phyloP scores from a whole-genome alignment of 208 protist species.

The Borovskyia barvae region DNA sequence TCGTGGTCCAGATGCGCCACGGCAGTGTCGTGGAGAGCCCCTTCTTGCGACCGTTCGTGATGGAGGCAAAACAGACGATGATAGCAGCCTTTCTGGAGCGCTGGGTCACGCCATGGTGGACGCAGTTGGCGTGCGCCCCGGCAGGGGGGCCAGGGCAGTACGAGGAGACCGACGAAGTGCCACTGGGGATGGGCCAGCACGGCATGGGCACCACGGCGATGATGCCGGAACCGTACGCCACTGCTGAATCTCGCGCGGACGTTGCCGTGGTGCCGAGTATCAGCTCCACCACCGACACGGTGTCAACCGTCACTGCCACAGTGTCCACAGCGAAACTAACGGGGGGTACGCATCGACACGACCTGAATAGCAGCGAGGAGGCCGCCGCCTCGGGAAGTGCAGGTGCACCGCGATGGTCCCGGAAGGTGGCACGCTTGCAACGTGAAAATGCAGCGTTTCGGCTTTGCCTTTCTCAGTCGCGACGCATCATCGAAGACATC shows the following conservation, averaged over 20 bases:
- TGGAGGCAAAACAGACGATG: constrained; percentile 25
- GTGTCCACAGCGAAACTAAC: too few species aligned
- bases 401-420: too few species aligned
- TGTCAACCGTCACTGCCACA: too few species aligned
- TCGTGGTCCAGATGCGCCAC: constrained; percentile 2
- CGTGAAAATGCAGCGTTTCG: not conserved
- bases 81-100: constrained; percentile 11
- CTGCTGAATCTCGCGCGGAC: not conserved
- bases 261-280: too few species aligned
- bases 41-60: constrained; percentile 23
- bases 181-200: not conserved
- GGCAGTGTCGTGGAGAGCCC: constrained; percentile 21
- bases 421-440: too few species aligned
- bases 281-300: too few species aligned
- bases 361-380: too few species aligned
- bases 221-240: not conserved
- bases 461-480: not conserved
- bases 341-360: too few species aligned
- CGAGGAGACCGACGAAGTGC: not conserved
- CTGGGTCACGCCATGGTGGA: constrained; percentile 31
- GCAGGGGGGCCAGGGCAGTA: not conserved
- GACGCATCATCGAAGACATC: constrained; percentile 3
- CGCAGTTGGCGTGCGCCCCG: not conserved
- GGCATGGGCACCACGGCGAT: not conserved
- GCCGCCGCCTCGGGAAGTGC: too few species aligned